Base-by-base conservation (phyloP, 2,329 filamentous ascomycete genomes). In the Fusarium sp. region DNA sequence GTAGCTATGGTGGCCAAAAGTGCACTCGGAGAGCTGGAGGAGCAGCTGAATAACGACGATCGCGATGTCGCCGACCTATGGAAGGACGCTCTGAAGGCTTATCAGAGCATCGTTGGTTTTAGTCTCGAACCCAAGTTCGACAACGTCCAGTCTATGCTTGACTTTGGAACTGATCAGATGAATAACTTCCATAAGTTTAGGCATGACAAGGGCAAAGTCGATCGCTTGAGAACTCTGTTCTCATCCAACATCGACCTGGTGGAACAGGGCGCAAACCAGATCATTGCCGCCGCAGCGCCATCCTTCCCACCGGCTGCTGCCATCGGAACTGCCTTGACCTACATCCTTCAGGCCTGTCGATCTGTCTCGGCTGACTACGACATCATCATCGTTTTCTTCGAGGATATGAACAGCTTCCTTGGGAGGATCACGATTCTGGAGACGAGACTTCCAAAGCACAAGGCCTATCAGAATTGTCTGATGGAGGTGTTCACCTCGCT, bases 331-430 rank as follows among this genome's bases (percentile, higher is more conserved):
- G 77, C 77, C 1, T 51, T 79, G 8, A 78, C 76, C 2, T 77
- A 73, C 31, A 70, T 79, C 52, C 71, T 79, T 9, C 37, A 75
- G 40, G 75, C 75, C 1, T 76, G 74, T 8, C 68, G 71, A 3
- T 62, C 69, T 8, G 76, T 79, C 0, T 76, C 72, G 1, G 77
- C 76, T 1, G 79, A 81, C 40, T 81, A 80, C 35, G 78, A 81
- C 25, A 68, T 77, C 4, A 72, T 81, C 0, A 70, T 76, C n/a
- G 72, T 72, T 6, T 81, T 81, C 50, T 81, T 81, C 48, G 73
- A 77, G 3, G 74, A 77, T 11, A 79, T 80, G 70, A 76, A 76
- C 46, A 76, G 76, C 8, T 80, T 81, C 23, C 67, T 80, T 6
- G 65, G 74, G 25, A 72, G 78, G 2, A 72, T 80, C 2, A 72